These are phyloP conservation scores for Hordeum pubiflorum DNA, from an alignment of 202 grass and related monocot species.

Conservation along the genomic window DNA sequence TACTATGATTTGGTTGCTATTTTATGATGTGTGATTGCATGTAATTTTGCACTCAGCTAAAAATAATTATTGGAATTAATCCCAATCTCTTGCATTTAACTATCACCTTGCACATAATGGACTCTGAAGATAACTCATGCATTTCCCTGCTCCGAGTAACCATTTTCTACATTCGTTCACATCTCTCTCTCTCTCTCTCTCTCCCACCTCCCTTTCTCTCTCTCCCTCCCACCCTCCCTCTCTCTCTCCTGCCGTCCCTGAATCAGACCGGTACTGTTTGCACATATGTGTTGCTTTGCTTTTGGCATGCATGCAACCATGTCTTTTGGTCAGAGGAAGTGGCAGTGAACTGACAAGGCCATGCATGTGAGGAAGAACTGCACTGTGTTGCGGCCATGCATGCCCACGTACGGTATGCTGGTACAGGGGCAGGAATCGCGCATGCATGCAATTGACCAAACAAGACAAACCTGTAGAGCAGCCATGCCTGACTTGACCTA, in stretches of 20 bases:
- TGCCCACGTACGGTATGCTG: not conserved
- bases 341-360: constrained; percentile 1
- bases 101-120: not conserved
- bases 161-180: not conserved
- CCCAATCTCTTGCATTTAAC: not conserved
- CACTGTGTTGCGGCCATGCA: not conserved
- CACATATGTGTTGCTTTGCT: not conserved
- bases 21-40: not conserved
- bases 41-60: too few relatives aligned
- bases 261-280: not conserved
- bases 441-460: not conserved
- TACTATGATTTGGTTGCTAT: not conserved
- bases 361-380: not conserved
- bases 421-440: not conserved
- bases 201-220: too few relatives aligned
- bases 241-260: not conserved
- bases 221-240: not conserved
- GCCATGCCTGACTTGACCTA: not conserved
- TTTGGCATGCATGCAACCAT: constrained; percentile 8
- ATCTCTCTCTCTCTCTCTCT: not conserved
- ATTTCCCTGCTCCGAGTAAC: not conserved
- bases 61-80: not conserved
- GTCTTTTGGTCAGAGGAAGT: not conserved
- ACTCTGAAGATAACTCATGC: not conserved
- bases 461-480: not conserved